Evolutionary conservation across 768 basidiomycete species (phyloP).

Genomic region (Lentinula detonsa): DNA sequence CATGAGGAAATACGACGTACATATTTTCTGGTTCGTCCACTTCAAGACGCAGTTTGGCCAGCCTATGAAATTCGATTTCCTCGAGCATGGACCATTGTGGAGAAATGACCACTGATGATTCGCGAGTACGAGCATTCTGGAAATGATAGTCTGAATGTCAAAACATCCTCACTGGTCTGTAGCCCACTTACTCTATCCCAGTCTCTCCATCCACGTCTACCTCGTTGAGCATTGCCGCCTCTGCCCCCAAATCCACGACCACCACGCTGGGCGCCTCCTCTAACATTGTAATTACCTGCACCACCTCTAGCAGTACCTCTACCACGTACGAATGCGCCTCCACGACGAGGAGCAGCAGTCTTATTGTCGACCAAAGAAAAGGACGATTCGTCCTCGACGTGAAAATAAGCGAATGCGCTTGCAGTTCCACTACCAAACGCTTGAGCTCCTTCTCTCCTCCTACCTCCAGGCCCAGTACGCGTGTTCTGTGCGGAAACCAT

Average conservation of each 20-base stretch:
- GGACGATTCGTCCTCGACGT: conserved; percentile 95
- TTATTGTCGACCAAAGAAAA: conserved; percentile 97
- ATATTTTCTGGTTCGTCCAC: conserved; percentile 89
- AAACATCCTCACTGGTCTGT: neutral
- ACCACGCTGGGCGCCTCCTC: conserved; percentile 40
- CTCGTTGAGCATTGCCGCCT: conserved; percentile 38
- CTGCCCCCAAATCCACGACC: conserved; percentile 39
- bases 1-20: conserved; percentile 38
- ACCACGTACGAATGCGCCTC: conserved; percentile 55
- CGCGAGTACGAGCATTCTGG: conserved; percentile 77
- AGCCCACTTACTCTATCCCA: conserved; percentile 77
- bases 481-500: conserved; percentile 36
- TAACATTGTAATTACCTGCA: conserved; percentile 26
- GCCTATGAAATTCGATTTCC: conserved; percentile 93
- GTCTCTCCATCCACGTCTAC: conserved; percentile 81
- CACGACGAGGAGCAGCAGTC: conserved; percentile 60
- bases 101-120: conserved; percentile 90
- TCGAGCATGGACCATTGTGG: conserved; percentile 94
- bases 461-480: conserved; percentile 49
- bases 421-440: conserved; percentile 89
- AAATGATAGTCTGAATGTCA: conserved; percentile 3
- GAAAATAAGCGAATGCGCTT: conserved; percentile 94
- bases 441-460: conserved; percentile 71
- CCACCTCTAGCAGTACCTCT: conserved; percentile 48
- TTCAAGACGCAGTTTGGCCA: conserved; percentile 87